These are phyloP conservation scores for Debaryomyces udenii DNA, from an alignment of 1,139 yeast species.

Conservation along the genomic window DNA sequence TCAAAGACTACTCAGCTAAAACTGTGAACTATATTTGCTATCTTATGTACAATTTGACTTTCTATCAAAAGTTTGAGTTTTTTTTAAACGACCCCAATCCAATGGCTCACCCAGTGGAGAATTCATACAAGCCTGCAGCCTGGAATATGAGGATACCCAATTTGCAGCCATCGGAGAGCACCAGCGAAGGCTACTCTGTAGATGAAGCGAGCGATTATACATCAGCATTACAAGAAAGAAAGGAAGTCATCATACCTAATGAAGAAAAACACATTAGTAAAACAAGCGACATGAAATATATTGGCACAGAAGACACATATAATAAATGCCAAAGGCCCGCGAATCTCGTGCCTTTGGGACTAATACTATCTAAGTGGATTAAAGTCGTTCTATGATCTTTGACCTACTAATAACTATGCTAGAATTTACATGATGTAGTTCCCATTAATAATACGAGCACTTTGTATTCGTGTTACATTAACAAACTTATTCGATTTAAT, in stretches of 20 bases:
- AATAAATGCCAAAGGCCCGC: not conserved
- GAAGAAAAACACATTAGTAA: not conserved
- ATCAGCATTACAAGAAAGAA: not conserved
- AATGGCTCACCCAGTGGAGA: not conserved
- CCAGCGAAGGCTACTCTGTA: too few relatives aligned
- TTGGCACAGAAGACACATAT: not conserved
- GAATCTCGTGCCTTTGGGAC: slow-evolving; percentile 13
- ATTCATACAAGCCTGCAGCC: not conserved
- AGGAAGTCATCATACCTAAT: not conserved
- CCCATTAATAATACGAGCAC: not conserved
- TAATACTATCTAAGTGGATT: slow-evolving; percentile 18
- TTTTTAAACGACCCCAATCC: slow-evolving; percentile 10
- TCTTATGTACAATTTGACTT: slow-evolving; percentile 12
- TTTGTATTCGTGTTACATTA: slow-evolving; percentile 1
- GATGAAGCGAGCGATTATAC: not conserved
- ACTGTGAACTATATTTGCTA: slow-evolving; percentile 14
- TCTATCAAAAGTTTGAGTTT: slow-evolving; percentile 10
- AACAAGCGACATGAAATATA: not conserved
- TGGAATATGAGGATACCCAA: slow-evolving; percentile 11
- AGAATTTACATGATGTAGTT: not conserved
- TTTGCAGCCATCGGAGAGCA: slow-evolving; percentile 4
- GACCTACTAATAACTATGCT: not conserved
- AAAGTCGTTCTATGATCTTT: slow-evolving; percentile 4
- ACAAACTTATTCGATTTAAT: slow-evolving; percentile 11
- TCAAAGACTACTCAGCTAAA: slow-evolving; percentile 10